Evolutionary conservation across 441 rosid genomes (phyloP), one percentile per base, ranked within the genome.

Genomic region (Brassica balearica): DNA sequence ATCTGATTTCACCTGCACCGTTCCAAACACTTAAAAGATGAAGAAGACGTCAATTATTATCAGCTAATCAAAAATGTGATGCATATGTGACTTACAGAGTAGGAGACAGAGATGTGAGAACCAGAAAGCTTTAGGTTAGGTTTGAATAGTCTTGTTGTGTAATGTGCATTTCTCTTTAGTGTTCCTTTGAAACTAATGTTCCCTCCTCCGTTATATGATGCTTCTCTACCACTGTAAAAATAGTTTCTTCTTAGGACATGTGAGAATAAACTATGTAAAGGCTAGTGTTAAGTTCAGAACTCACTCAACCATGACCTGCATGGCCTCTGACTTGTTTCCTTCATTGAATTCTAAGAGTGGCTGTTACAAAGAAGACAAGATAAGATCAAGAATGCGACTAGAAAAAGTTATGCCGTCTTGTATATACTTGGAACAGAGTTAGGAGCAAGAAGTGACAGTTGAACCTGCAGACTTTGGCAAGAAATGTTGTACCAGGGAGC

Each of bases 141-240:
- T 34, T 58, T 69, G 80, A 93, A 93, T 73, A 93, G 87, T 82
- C 86, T 87, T 48, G 88, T 62, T 1, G 80, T 78, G 85, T 88
- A 81, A 59, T 79, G 17, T 58, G 75, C 75, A 69, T 75, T 38
- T 51, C 76, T 83, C 68, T 80, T 79, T 11, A 90, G 91, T 67
- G 74, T 87, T 70, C 98, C 98, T 81, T 71, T 83, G 82, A 93
- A 91, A 10, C 89, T 85, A 66, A 91, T 48, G 77, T 86, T 91
- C 46, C 88, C 96, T 76, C 97, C 97, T 69, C 98, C 95, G 6
- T 56, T 85, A 62, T 81, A 91, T 12, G 98, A 91, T 72, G 85
- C 82, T 79, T 87, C 88, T 70, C 75, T 77, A 29, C 82, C 82
- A 77, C 98, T 91, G 59, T 61, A 53, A 75, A 6, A 38, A 0